A percentile compares a stretch with the other conserved stretches of the same genome.
phyloP scores from a whole-genome alignment of 176 grass and related monocot genomes.

The Cocos nucifera region DNA sequence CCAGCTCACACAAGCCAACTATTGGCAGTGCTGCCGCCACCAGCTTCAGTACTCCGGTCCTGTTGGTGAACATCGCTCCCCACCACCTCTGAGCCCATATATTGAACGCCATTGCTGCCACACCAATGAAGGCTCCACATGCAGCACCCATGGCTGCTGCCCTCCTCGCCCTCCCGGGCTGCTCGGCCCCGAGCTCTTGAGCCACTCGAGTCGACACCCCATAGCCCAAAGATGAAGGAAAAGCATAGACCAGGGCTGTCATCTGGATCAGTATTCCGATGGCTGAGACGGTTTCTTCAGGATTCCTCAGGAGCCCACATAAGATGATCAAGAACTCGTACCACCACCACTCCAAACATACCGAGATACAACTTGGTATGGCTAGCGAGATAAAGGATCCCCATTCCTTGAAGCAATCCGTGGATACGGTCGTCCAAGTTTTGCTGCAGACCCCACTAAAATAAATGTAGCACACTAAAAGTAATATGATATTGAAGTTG shows the following conservation, averaged over 20 bases:
- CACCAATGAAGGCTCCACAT: conserved; percentile 37
- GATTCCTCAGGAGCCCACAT: conserved; percentile 71
- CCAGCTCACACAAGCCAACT: conserved; percentile 87
- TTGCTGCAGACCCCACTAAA: conserved; percentile 56
- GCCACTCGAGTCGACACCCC: conserved; percentile 77
- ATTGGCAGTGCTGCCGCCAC: conserved; percentile 74
- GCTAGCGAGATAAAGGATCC: conserved; percentile 55
- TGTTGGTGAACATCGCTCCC: conserved; percentile 72
- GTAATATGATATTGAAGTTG: conserved; percentile 78
- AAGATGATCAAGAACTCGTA: conserved; percentile 98
- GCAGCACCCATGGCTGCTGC: conserved; percentile 39
- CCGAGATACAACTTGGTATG: conserved; percentile 62
- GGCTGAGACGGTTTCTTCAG: conserved; percentile 71
- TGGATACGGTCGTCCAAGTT: conserved; percentile 49
- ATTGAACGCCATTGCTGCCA: conserved; percentile 52
- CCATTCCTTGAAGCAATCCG: conserved; percentile 69
- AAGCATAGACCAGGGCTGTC: conserved; percentile 85
- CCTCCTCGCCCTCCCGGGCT: conserved; percentile 39
- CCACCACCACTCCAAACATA: conserved; percentile 99
- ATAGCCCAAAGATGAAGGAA: conserved; percentile 70
- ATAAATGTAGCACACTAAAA: conserved; percentile 59
- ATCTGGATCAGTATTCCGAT: conserved; percentile 98
- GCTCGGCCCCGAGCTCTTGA: conserved; percentile 62
- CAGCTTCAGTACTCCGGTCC: conserved; percentile 48
- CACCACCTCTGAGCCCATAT: conserved; percentile 46